Base-by-base conservation (phyloP, 371 early-diverging fungal genomes). In the Mucor racemosus region DNA sequence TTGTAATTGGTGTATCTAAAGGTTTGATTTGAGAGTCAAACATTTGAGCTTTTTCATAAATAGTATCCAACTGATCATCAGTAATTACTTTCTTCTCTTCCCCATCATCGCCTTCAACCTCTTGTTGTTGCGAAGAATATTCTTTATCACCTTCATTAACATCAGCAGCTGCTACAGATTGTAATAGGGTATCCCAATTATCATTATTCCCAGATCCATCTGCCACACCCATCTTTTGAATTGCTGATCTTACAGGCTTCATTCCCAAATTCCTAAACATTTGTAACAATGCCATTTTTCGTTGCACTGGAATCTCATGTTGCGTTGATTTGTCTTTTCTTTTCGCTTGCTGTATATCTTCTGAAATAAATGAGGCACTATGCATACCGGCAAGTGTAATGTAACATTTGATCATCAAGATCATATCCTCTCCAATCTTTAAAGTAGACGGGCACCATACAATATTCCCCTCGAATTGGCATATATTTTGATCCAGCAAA, bases 31-130 rank as follows among this genome's bases (percentile, higher is more conserved):
- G 77, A 7, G 82, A 73, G 59, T 86, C 90, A 66, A 86, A 76
- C 42, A 73, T 62, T 38, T 86, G 85, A 1, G 90, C 88, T 65
- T 87, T 86, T 48, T 82, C 84, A 64, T 90, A 92, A 15, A 92
- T 78, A 0, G 77, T 73, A 64, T 86, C 84, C 46, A 92, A 65
- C 35, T 89, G 86, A 55, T 81, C 81, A 62, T 81, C 85, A 1
- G 86, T 76, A 0, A 89, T 78, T 48, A 84, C 84, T 13, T 81
- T 83, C n/a, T 72, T 72, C 26, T 79, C 72, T 21, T 84, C 71
- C 15, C 75, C 72, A 5, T 66, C 76, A 53, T 53, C 53, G 26
- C 53, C 53, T 6, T 53, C 31, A n/a, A 46, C n/a, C 17, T n/a
- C 46, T 48, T 42, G 26, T 13, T 66, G 66, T 3, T 33, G 50